These are phyloP conservation scores for Malus hybrid DNA, from an alignment of 331 rosid species.

Conservation along the genomic window DNA sequence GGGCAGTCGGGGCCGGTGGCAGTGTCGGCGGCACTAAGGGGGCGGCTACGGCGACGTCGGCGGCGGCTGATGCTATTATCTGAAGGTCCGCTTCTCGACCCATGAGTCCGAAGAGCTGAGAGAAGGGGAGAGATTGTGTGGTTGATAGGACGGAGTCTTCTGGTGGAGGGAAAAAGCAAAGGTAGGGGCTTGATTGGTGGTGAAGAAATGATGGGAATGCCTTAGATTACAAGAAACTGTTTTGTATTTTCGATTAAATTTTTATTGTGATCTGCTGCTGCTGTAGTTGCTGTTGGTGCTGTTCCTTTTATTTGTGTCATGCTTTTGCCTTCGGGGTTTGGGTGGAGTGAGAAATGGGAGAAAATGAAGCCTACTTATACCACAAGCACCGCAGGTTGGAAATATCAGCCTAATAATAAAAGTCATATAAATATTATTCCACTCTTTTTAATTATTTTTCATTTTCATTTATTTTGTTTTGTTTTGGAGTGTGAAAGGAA, in stretches of 20 bases:
- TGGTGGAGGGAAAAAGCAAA: constrained; percentile 25
- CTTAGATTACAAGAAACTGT: constrained; percentile 97
- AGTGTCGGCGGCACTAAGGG: background rate
- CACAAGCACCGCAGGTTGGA: background rate
- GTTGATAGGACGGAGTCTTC: constrained; percentile 7
- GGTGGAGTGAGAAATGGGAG: background rate
- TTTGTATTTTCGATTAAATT: constrained; percentile 17
- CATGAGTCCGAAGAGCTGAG: constrained; percentile 26
- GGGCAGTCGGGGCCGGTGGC: constrained; percentile 55
- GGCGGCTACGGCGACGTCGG: background rate
- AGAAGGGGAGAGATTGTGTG: constrained; percentile 38
- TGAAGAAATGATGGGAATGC: constrained; percentile 90
- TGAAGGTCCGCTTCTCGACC: constrained; percentile 41
- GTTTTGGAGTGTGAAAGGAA: no score
- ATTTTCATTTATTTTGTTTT: no score
- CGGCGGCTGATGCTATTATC: background rate
- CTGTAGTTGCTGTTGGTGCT: background rate
- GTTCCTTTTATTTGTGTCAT: background rate
- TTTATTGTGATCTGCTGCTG: background rate
- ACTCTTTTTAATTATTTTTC: no score
- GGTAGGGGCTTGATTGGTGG: constrained; percentile 85
- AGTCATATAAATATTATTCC: no score
- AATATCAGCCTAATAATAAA: background rate
- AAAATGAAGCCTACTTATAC: background rate
- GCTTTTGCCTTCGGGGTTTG: background rate